Conservation (phyloP, 2,329 filamentous ascomycete genomes). For the Pseudomassariella vexata region DNA sequence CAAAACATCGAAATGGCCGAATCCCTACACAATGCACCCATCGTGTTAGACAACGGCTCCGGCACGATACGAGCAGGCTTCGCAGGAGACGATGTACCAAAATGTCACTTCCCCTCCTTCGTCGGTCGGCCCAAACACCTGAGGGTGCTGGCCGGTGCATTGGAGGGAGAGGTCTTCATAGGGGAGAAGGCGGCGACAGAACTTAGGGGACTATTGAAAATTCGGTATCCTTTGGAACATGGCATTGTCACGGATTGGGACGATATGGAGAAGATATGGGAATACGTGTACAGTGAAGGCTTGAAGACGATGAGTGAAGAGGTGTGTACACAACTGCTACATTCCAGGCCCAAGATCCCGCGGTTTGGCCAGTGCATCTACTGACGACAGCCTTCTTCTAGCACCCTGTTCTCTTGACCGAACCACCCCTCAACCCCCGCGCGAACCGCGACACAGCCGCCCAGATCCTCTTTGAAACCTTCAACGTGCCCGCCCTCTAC, state of each 20-base stretch:
- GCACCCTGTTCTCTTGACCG: constrained; percentile 94
- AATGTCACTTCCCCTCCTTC: constrained; percentile 96
- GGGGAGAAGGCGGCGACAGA: constrained; percentile 84
- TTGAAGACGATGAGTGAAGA: constrained; percentile 97
- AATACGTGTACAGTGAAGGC: constrained; percentile 93
- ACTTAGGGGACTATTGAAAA: constrained; percentile 87
- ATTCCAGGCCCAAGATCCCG: too few species aligned
- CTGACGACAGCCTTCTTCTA: constrained; percentile 25
- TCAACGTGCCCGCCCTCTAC: constrained; percentile 95
- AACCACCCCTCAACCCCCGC: constrained; percentile 91
- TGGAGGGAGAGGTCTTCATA: constrained; percentile 97
- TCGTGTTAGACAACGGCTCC: constrained; percentile 98
- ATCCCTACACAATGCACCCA: constrained; percentile 88
- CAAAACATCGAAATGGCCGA: too few species aligned
- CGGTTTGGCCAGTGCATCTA: not conserved
- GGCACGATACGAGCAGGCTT: constrained; percentile 97
- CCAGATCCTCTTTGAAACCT: constrained; percentile 97
- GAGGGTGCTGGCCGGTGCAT: constrained; percentile 87
- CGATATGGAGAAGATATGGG: constrained; percentile 99
- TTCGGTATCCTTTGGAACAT: constrained; percentile 91
- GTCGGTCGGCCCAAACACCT: constrained; percentile 94
- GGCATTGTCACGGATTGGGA: constrained; percentile 99
- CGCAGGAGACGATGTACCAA: constrained; percentile 90
- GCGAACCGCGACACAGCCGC: constrained; percentile 94
- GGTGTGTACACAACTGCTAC: constrained; percentile 40